Conservation (phyloP, 345 rosid species). For the Rhizophora apiculata region DNA sequence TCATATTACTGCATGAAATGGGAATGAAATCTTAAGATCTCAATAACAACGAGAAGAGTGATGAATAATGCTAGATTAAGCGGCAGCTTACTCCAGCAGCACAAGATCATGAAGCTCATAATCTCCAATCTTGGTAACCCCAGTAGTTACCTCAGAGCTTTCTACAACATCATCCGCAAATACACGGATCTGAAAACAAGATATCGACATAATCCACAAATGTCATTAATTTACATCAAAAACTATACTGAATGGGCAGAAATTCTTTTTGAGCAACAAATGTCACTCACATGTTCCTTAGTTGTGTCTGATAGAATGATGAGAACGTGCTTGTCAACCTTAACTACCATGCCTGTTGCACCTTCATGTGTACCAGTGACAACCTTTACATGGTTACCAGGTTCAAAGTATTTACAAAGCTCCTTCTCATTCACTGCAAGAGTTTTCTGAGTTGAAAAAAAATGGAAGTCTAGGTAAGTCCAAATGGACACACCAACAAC, state of each 20-base stretch:
- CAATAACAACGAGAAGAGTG: slow-evolving; percentile 1
- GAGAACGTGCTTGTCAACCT: slow-evolving; percentile 95
- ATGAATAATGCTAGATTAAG: slow-evolving; percentile 8
- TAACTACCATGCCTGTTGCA: slow-evolving; percentile 95
- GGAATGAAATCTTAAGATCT: slow-evolving; percentile 17
- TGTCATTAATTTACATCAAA: background rate
- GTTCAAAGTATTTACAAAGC: slow-evolving; percentile 92
- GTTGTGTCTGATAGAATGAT: slow-evolving; percentile 85
- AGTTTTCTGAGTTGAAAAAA: slow-evolving; percentile 52
- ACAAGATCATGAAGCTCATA: slow-evolving; percentile 97
- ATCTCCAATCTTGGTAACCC: slow-evolving; percentile 79
- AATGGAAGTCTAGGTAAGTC: slow-evolving; percentile 11
- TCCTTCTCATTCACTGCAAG: slow-evolving; percentile 81
- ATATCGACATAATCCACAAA: background rate
- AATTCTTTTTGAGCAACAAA: background rate
- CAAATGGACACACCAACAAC: background rate
- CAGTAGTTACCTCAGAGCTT: slow-evolving; percentile 95
- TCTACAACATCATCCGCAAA: slow-evolving; percentile 96
- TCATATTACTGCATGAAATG: slow-evolving; percentile 60
- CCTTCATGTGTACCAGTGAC: slow-evolving; percentile 92
- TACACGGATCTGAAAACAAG: slow-evolving; percentile 62
- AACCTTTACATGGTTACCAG: slow-evolving; percentile 97
- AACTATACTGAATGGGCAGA: background rate
- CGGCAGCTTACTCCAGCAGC: slow-evolving; percentile 68
- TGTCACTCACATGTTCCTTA: slow-evolving; percentile 76